These are phyloP conservation scores for Phoma sp. DNA, from an alignment of 2,329 filamentous ascomycete genomes.

Conservation along the genomic window DNA sequence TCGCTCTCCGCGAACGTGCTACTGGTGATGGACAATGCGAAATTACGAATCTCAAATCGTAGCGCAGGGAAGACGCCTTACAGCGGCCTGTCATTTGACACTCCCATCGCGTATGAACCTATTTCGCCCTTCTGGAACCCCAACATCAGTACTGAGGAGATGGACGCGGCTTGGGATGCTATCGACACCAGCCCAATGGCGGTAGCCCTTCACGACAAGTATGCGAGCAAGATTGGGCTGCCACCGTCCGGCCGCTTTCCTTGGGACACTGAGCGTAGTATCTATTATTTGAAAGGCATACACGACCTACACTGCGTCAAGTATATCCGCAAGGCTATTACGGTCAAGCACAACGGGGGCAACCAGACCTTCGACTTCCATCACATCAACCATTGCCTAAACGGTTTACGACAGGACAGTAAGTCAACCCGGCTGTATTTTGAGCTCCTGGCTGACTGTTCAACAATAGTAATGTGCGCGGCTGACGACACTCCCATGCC, in stretches of 20 bases:
- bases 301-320: conserved; percentile 47
- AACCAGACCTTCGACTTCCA: conserved; percentile 31
- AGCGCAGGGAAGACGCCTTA: conserved; percentile 30
- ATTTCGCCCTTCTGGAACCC: conserved; percentile 41
- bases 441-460: not conserved
- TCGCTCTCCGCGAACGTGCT: conserved; percentile 40
- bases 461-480: conserved; percentile 34
- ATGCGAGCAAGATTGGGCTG: conserved; percentile 30
- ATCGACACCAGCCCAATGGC: conserved; percentile 43
- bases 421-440: not conserved
- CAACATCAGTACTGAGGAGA: conserved; percentile 30
- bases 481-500: conserved; percentile 47
- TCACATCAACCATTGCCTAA: conserved; percentile 44
- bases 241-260: conserved; percentile 38
- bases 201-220: conserved; percentile 39
- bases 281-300: conserved; percentile 45
- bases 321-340: conserved; percentile 43
- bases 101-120: conserved; percentile 32
- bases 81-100: conserved; percentile 39
- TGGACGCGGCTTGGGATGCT: conserved; percentile 43
- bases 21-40: conserved; percentile 35
- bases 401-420: conserved; percentile 41
- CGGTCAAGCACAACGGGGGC: conserved; percentile 33
- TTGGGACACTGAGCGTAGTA: conserved; percentile 44
- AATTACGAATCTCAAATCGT: conserved; percentile 21